Base-by-base conservation (phyloP, 345 rosid genomes). In the Acer saccharum region DNA sequence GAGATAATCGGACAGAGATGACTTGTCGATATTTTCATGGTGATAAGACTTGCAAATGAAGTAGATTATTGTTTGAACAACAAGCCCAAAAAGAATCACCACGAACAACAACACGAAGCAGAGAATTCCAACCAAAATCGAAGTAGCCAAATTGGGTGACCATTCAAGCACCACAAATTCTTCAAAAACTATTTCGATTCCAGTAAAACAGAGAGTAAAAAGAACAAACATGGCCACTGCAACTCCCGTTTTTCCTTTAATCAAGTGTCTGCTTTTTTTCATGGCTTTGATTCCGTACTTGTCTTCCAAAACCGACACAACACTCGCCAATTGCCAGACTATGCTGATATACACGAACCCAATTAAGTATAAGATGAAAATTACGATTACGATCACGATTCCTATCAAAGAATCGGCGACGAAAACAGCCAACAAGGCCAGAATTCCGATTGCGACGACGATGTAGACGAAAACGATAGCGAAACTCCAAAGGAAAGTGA, bases 11-110 rank as follows among this genome's bases (percentile, higher is more conserved):
- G 89, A 68, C 43, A 83, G 57, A 3, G 62, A 73, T 0, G 86
- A 76, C 70, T 84, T 84, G 67, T 87, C 85, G 5, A 88, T 86
- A 10, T 66, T 84, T 54, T 88, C 89, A 72, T 79, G 80, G 84
- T 90, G 92, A 55, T 84, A 86, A 0, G 91, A 85, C 79, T 87
- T 90, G 83, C 94, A 90, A 9, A 88, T 86, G 9, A 88, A 87
- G 83, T 90, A 90, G 41, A 86, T 71, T 5, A 88, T 84, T 0
- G 94, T 79, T 27, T 90, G 85, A 21, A 77, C 65, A 3, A 88
- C 90, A 10, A 83, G 83, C 10, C 84, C 79, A 17, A 84, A 77
- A n/a, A 88, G 73, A 43, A 87, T 57, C 60, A 86, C 67, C 57
- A 14, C 64, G 35, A 82, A 64, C 58, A 84, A 54, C 71, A 87